Evolutionary conservation across 2,329 filamentous ascomycete genomes (phyloP), one percentile per base, ranked within the genome.

Genomic region (Eurotiales sp.): DNA sequence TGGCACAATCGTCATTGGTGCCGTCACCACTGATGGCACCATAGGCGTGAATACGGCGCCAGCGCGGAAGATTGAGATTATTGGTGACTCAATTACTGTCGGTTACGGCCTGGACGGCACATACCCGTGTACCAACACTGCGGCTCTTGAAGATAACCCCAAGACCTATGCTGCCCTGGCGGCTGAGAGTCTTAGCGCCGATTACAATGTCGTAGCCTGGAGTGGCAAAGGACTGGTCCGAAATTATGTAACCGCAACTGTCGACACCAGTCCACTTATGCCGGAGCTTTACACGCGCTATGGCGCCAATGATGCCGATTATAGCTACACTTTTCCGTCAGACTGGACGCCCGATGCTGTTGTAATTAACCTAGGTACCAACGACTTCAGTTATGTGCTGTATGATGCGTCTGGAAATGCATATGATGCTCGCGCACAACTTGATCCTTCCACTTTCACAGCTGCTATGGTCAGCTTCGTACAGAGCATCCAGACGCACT

Each of bases 191-290:
- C 48, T 51, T 2, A 1, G 15, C 25, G 48, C 48, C 22, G 48
- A 51, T n/a, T 51, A 51, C 22, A 51, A 40, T 37, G 14, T 51
- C 12, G 41, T 51, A 11, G 48, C 48, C 17, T 51, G 48, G 48
- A 51, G 48, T 29, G 48, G 48, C 2, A 51, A 22, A 32, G 48
- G 48, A 7, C 15, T 51, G 3, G 14, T 23, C 3, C 41, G 48
- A 3, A 51, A 51, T 30, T 51, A 51, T 15, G 48, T 44, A 2
- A 19, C 41, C 4, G 17, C 41, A 29, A n/a, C 30, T 8, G 11
- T 17, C 8, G 48, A 51, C 15, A 45, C 48, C 6, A 44, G 48
- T n/a, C 40, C 48, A 15, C 19, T 45, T 10, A 45, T 51, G 40
- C 48, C 48, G 14, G 48, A 51, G 30, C 15, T 34, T 2, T 51